These are phyloP conservation scores for Aspergillus sergii DNA, from an alignment of 2,329 filamentous ascomycete genomes.

Conservation along the genomic window DNA sequence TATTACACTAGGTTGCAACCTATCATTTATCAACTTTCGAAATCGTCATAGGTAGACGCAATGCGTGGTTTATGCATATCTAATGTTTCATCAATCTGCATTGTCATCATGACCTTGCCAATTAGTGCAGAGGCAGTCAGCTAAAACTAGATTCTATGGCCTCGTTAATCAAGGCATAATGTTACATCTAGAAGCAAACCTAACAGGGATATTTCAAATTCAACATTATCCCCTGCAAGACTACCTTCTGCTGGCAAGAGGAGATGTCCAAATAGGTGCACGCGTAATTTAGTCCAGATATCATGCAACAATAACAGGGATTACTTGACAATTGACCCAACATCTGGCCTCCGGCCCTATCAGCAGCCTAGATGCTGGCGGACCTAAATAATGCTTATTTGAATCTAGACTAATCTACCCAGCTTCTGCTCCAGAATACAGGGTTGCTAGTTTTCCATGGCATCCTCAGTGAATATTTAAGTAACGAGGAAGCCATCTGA, in stretches of 20 bases:
- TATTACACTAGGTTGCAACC: not conserved
- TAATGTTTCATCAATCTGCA: not conserved
- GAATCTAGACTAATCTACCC: not conserved
- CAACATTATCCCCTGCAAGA: not conserved
- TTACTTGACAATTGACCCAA: not conserved
- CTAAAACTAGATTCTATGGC: accelerated
- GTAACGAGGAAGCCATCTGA: not conserved
- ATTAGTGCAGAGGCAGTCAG: not conserved
- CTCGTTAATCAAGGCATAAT: not conserved
- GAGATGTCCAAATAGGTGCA: not conserved
- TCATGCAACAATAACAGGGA: not conserved
- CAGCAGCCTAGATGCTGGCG: not conserved
- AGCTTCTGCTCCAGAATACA: not conserved
- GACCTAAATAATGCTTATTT: not conserved
- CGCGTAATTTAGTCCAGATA: not conserved
- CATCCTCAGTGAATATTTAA: not conserved
- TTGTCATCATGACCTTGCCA: not conserved
- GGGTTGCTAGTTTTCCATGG: not conserved
- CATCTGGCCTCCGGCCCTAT: not conserved
- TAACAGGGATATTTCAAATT: not conserved
- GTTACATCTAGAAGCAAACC: not conserved
- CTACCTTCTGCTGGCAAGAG: not conserved
- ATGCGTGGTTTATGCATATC: not conserved
- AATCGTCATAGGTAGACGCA: not conserved
- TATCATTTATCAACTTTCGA: not conserved